Conservation (phyloP, 2,329 filamentous ascomycete genomes). For the Neobulgaria alba region DNA sequence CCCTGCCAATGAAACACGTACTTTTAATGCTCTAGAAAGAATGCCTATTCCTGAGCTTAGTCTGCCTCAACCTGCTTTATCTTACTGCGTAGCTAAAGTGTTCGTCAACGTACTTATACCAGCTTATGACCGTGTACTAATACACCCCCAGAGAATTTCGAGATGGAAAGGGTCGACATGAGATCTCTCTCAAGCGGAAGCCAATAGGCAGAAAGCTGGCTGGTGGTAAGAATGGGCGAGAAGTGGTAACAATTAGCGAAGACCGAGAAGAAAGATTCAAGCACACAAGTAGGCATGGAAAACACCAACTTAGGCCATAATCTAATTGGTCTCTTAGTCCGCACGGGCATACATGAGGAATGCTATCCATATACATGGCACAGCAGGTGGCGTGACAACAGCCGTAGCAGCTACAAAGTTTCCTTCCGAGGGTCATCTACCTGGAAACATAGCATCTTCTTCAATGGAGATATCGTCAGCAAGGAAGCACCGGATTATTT, state of each 20-base stretch:
- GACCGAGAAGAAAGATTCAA: background rate
- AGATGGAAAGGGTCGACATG: too few species aligned
- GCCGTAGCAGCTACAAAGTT: background rate
- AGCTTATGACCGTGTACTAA: too few species aligned
- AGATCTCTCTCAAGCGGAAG: too few species aligned
- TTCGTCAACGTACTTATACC: too few species aligned
- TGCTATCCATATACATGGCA: constrained; percentile 3
- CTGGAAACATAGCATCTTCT: background rate
- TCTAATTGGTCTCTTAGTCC: background rate
- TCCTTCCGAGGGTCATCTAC: background rate
- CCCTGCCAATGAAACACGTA: too few species aligned
- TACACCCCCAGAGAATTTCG: too few species aligned
- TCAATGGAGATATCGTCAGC: background rate
- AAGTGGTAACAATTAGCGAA: background rate
- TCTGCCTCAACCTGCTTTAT: too few species aligned
- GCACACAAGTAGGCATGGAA: background rate
- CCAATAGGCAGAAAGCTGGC: too few species aligned
- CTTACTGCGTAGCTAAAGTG: too few species aligned
- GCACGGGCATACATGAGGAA: background rate
- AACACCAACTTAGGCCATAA: background rate
- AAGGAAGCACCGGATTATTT: constrained; percentile 1
- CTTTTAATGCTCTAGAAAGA: too few species aligned
- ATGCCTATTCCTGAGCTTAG: too few species aligned
- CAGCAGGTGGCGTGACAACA: background rate
- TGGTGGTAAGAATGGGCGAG: too few species aligned